These are phyloP conservation scores for Trichocomaceae sp. DNA, from an alignment of 2,329 filamentous ascomycete species.

Conservation along the genomic window DNA sequence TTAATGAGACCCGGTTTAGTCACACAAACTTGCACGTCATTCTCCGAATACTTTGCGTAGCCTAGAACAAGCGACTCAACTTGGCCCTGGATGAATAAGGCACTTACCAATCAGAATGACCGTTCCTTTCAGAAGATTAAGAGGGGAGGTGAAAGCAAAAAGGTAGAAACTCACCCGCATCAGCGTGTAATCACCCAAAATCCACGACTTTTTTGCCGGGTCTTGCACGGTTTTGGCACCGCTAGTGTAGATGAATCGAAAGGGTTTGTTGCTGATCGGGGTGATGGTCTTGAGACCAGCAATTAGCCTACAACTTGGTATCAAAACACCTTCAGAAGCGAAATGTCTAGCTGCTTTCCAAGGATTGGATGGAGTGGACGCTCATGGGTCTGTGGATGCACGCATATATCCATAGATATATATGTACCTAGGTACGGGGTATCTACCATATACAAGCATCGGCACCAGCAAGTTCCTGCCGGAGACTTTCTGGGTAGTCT, in stretches of 20 bases:
- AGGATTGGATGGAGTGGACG: neutral
- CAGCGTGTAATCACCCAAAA: conserved; percentile 34
- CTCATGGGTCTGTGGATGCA: neutral
- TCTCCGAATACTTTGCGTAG: conserved; percentile 35
- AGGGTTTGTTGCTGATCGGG: conserved; percentile 23
- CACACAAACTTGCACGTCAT: conserved; percentile 37
- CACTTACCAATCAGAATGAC: neutral
- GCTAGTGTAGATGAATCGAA: conserved; percentile 48
- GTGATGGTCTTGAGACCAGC: conserved; percentile 32
- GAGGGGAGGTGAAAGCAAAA: neutral
- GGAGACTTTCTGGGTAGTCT: conserved; percentile 27
- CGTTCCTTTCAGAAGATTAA: neutral
- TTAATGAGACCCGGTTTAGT: conserved; percentile 11
- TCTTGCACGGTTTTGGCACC: conserved; percentile 42
- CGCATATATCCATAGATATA: neutral
- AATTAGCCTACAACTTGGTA: conserved; percentile 15
- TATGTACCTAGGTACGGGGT: neutral
- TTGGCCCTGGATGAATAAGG: conserved; percentile 36
- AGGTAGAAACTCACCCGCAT: conserved; percentile 41
- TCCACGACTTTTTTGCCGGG: conserved; percentile 36
- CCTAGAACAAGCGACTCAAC: conserved; percentile 41
- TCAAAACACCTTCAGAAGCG: too few species aligned
- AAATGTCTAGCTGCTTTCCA: too few species aligned
- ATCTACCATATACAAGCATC: conserved; percentile 35
- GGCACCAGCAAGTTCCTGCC: conserved; percentile 24